Evolutionary conservation across 1,284 basidiomycete species (phyloP).

Genomic region (Farysia itapuensis): DNA sequence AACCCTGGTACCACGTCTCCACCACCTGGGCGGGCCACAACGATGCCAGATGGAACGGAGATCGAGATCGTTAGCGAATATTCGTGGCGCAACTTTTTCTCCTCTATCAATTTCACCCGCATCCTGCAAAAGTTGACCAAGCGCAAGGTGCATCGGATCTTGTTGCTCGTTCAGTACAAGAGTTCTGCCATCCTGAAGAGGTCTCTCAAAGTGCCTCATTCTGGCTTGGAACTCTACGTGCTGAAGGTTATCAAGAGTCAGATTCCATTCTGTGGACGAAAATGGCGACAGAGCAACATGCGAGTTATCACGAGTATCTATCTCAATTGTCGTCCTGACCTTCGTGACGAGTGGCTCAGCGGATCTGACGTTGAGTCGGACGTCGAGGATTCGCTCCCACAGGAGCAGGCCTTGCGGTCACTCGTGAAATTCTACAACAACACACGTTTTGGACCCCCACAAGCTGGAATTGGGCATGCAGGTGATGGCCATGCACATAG

Average conservation of each 20-base stretch:
- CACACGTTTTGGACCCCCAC: conserved; percentile 35
- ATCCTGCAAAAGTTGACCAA: conserved; percentile 98
- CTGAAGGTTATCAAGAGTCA: conserved; percentile 98
- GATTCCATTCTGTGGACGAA: conserved; percentile 95
- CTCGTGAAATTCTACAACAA: conserved; percentile 83
- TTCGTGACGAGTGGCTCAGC: conserved; percentile 96
- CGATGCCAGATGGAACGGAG: conserved; percentile 29
- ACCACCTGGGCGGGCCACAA: conserved; percentile 21
- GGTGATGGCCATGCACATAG: conserved; percentile 37
- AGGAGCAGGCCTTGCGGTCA: conserved; percentile 92
- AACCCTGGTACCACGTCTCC: conserved; percentile 35
- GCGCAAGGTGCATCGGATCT: conserved; percentile 87
- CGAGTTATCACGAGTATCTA: conserved; percentile 99
- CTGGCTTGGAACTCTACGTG: conserved; percentile 90
- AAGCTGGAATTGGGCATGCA: conserved; percentile 7
- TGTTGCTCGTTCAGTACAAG: conserved; percentile 97
- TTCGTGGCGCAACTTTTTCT: conserved; percentile 98
- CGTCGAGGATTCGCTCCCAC: conserved; percentile 72
- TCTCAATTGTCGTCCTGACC: conserved; percentile 90
- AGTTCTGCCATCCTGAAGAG: conserved; percentile 85
- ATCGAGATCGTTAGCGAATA: conserved; percentile 87
- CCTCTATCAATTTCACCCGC: conserved; percentile 95
- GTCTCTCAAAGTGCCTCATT: conserved; percentile 88
- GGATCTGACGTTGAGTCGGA: conserved; percentile 90
- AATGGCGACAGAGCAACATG: conserved; percentile 99